Evolutionary conservation across 768 basidiomycete species (phyloP).

Genomic region (Boletus fagicola): DNA sequence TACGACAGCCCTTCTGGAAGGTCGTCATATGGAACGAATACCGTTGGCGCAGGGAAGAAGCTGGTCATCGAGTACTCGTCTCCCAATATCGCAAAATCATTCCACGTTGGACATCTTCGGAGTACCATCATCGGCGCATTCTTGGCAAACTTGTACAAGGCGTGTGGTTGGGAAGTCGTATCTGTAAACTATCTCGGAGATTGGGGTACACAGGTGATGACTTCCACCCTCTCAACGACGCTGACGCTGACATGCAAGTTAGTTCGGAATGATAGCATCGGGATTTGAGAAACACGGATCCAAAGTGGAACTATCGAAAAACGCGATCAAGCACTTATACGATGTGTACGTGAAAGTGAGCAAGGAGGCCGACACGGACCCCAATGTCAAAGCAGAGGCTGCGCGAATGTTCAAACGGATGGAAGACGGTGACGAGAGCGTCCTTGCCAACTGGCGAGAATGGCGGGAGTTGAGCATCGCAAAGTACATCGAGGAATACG

Average conservation of each 20-base stretch:
- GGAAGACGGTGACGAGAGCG: slow-evolving; percentile 87
- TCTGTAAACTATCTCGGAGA: slow-evolving; percentile 95
- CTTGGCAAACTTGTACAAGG: slow-evolving; percentile 83
- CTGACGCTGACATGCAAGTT: not conserved
- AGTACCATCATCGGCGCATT: slow-evolving; percentile 99
- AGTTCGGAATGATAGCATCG: slow-evolving; percentile 86
- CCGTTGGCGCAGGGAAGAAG: slow-evolving; percentile 75
- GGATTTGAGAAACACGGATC: slow-evolving; percentile 93
- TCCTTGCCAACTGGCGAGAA: slow-evolving; percentile 83
- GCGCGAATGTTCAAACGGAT: slow-evolving; percentile 90
- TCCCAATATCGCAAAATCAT: slow-evolving; percentile 96
- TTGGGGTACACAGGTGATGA: slow-evolving; percentile 90
- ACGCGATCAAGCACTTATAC: slow-evolving; percentile 94
- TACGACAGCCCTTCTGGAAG: slow-evolving; percentile 54
- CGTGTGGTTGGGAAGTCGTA: slow-evolving; percentile 90
- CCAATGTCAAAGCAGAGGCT: slow-evolving; percentile 70
- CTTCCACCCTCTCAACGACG: too few relatives aligned
- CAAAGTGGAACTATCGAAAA: slow-evolving; percentile 74
- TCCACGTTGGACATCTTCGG: slow-evolving; percentile 95
- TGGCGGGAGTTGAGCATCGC: slow-evolving; percentile 92
- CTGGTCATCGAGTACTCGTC: slow-evolving; percentile 90
- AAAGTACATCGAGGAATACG: slow-evolving; percentile 88
- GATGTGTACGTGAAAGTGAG: slow-evolving; percentile 95
- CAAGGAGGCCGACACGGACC: slow-evolving; percentile 73
- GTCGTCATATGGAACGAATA: slow-evolving; percentile 82